Evolutionary conservation across 768 basidiomycete genomes (phyloP), one percentile per base, ranked within the genome.

Genomic region (Cubamyces lactineus): DNA sequence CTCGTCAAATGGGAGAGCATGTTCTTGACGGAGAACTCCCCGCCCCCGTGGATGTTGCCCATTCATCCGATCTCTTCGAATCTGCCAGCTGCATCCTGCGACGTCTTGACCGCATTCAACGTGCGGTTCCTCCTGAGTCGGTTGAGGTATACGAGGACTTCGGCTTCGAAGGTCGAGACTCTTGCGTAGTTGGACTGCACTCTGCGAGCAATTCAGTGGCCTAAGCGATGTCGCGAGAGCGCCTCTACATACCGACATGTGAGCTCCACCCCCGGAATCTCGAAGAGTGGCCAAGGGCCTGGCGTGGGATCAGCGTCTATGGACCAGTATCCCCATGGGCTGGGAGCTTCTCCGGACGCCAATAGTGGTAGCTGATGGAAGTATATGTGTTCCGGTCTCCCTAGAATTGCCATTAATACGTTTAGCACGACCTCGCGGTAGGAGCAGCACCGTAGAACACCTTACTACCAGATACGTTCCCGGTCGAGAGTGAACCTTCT

Each of bases 301-400:
- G 39, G 62, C 2, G 45, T 59, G 16, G 57, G 62, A 2, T 58
- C 56, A 2, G 34, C 19, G 16, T 48, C 52, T 12, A 59, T 23
- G 1, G 62, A 63, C 62, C 62, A 63, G 16, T 63, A 63, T 1
- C 62, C 62, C 62, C 62, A 63, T 2, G 62, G 62, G 5, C 11
- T 48, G 11, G 56, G 56, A 3, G 52, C 52, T 11, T 58, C 56
- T 5, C 57, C 57, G 1, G 56, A 38, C 2, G 42, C n/a, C n/a
- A 63, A 15, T 2, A 63, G 41, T 7, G 62, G 62, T 21, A 58
- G 52, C 24, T 63, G 62, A 43, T 63, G 51, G 47, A 63, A 63
- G 41, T 58, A 63, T 12, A 63, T 26, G 12, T 24, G 34, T 2
- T 52, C 17, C 3, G 57, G 57, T 9, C 34, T 34, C 6, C 9